phyloP scores from a whole-genome alignment of 345 rosid species.

The Dovyalis caffra region DNA sequence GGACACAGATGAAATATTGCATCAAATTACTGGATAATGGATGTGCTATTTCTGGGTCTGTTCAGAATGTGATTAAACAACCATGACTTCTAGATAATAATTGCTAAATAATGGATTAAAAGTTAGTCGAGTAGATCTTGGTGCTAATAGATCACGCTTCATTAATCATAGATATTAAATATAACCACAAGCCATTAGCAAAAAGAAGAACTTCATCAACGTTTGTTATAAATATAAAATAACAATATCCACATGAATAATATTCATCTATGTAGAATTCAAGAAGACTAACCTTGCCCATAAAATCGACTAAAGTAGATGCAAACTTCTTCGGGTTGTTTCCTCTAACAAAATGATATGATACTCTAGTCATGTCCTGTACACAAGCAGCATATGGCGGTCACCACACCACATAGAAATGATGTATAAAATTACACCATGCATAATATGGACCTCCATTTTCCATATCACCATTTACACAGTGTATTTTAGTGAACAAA shows the following conservation, averaged over 20 bases:
- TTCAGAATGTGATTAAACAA: neutral
- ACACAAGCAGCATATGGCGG: conserved; percentile 11
- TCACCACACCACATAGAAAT: neutral
- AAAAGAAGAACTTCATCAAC: neutral
- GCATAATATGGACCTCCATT: conserved; percentile 4
- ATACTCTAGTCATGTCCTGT: conserved; percentile 89
- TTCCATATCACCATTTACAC: neutral
- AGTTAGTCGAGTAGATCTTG: neutral
- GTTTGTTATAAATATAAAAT: neutral
- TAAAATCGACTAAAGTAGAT: conserved; percentile 66
- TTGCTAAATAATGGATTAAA: neutral
- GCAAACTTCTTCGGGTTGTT: conserved; percentile 70
- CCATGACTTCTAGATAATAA: neutral
- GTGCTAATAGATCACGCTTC: neutral
- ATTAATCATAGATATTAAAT: neutral
- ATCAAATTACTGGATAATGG: neutral
- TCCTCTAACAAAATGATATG: conserved; percentile 87
- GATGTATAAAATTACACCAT: conserved; percentile 1
- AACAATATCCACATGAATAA: neutral
- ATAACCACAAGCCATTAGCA: neutral
- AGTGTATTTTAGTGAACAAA: neutral
- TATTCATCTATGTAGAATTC: neutral
- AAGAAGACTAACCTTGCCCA: conserved; percentile 69
- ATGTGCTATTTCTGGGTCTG: neutral
- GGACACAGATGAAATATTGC: neutral